These are phyloP conservation scores for Astrothelium subdiscretum DNA, from an alignment of 495 filamentous ascomycete species.

Conservation along the genomic window DNA sequence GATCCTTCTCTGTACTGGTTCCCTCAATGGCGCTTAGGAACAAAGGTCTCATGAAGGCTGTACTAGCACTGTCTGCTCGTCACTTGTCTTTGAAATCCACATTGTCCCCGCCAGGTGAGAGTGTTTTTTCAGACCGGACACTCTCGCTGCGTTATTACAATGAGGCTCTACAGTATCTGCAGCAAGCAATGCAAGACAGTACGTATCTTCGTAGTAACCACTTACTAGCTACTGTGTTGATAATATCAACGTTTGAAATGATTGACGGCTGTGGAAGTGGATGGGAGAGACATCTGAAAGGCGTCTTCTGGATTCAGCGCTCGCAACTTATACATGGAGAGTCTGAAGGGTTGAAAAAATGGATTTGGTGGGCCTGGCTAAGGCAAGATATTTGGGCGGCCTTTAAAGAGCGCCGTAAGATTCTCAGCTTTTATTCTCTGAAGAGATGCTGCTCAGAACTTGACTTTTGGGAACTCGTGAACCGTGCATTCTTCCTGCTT, in stretches of 20 bases:
- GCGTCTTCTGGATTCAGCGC: conserved; percentile 25
- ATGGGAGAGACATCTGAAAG: conserved; percentile 22
- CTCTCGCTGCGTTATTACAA: conserved; percentile 4
- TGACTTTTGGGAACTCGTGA: conserved; percentile 11
- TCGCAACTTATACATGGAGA: conserved; percentile 24
- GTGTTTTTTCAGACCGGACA: not conserved
- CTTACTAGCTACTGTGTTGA: conserved; percentile 5
- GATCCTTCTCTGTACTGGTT: not conserved
- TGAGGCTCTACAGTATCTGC: conserved; percentile 5
- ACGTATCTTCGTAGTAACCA: not conserved
- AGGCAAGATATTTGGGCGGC: conserved; percentile 27
- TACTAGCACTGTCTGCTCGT: conserved; percentile 1
- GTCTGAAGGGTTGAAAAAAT: conserved; percentile 18
- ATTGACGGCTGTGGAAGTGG: conserved; percentile 8
- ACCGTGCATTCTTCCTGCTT: conserved; percentile 11
- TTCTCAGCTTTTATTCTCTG: conserved; percentile 19
- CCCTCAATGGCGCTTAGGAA: conserved; percentile 1
- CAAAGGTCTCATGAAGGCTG: conserved; percentile 1
- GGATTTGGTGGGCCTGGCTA: conserved; percentile 27
- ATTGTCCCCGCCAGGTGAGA: not conserved
- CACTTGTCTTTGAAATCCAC: not conserved
- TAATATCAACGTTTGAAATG: conserved; percentile 7
- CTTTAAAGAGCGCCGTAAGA: conserved; percentile 19
- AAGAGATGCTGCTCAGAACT: conserved; percentile 13
- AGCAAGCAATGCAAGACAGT: conserved; percentile 3